phyloP scores from a whole-genome alignment of 2,329 filamentous ascomycete species.

The Penicillium sp. region DNA sequence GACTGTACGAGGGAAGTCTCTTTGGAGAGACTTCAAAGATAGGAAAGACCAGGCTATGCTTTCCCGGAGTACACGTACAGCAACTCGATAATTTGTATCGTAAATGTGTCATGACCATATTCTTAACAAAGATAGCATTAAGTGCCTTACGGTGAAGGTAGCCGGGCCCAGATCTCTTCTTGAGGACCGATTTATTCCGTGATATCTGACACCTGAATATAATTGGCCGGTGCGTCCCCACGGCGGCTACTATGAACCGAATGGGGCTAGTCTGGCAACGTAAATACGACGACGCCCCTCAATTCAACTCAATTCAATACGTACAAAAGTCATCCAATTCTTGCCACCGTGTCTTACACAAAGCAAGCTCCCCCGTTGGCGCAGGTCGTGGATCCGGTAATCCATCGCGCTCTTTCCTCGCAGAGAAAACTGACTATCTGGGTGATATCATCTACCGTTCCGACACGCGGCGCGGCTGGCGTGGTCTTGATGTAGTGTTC shows the following conservation, averaged over 20 bases:
- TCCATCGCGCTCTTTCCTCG: conserved; percentile 15
- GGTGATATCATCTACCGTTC: conserved; percentile 14
- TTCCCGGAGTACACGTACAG: not conserved
- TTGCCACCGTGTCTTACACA: not conserved
- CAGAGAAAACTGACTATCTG: conserved; percentile 16
- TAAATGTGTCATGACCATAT: no score
- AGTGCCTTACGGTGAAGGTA: no score
- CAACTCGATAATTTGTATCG: no score
- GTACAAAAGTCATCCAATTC: no score
- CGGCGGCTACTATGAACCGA: not conserved
- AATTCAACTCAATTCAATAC: conserved; percentile 7
- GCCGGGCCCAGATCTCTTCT: no score
- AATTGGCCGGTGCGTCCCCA: not conserved
- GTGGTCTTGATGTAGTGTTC: conserved; percentile 18
- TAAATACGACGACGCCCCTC: not conserved
- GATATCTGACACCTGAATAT: no score
- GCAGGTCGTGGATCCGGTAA: conserved; percentile 14
- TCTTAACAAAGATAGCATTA: no score
- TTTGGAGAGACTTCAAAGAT: not conserved
- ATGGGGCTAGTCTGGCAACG: not conserved
- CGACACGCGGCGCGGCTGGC: conserved; percentile 11
- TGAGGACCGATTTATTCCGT: no score
- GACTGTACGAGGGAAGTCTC: not conserved
- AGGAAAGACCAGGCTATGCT: not conserved
- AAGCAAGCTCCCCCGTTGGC: conserved; percentile 6